These are phyloP conservation scores for Penicillium psychrofluorescens DNA, from an alignment of 495 filamentous ascomycete species.

Conservation along the genomic window DNA sequence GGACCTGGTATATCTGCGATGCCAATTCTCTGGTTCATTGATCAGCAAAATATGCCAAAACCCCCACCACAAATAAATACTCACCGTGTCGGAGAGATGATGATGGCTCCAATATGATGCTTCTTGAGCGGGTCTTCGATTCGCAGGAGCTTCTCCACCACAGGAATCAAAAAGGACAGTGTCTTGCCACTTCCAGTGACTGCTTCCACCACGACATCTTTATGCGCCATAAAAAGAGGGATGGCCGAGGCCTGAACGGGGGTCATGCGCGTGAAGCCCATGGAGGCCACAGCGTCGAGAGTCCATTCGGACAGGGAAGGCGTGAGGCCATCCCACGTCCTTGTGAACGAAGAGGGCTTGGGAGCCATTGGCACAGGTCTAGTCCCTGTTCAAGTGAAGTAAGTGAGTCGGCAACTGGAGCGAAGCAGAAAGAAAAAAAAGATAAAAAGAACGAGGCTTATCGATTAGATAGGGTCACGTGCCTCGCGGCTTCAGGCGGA, in stretches of 20 bases:
- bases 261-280: constrained; percentile 84
- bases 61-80: background rate
- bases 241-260: constrained; percentile 93
- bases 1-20: constrained; percentile 79
- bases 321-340: constrained; percentile 74
- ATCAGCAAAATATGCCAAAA: background rate
- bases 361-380: constrained; percentile 22
- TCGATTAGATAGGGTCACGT: constrained; percentile 25
- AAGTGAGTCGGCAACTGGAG: background rate
- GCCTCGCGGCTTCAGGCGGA: constrained; percentile 17
- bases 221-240: constrained; percentile 85
- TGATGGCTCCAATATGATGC: constrained; percentile 82
- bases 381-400: too few relatives aligned
- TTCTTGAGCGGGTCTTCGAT: constrained; percentile 71
- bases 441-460: constrained; percentile 7
- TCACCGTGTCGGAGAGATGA: constrained; percentile 80
- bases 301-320: constrained; percentile 86
- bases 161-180: constrained; percentile 79
- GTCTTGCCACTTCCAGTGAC: constrained; percentile 97
- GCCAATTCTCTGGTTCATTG: constrained; percentile 64
- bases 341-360: constrained; percentile 30
- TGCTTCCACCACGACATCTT: constrained; percentile 95
- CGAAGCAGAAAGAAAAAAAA: constrained; percentile 13
- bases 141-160: constrained; percentile 77
- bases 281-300: constrained; percentile 70